A percentile compares a stretch with the other conserved stretches of the same genome.
Conservation (phyloP, 106 monocot genomes). For the Dactylorhiza incarnata region DNA sequence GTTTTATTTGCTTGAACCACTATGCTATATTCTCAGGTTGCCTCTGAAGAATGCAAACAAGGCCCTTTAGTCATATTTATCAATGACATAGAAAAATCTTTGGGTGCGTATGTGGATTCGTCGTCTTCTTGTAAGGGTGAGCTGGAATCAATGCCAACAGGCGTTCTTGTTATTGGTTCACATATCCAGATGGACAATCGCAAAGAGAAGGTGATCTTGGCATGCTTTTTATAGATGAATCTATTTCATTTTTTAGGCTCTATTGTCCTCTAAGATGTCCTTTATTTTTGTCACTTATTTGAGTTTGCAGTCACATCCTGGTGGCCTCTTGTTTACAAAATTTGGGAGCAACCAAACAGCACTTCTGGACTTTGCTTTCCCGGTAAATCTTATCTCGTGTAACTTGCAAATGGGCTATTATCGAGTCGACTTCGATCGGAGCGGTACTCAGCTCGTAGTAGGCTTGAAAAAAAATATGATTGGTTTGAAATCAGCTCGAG, state of each 20-base stretch:
- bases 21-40: constrained; percentile 42
- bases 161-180: constrained; percentile 82
- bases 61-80: constrained; percentile 80
- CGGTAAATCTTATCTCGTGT: constrained; percentile 32
- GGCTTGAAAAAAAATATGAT: too few species aligned
- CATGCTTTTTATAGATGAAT: neutral
- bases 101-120: constrained; percentile 52
- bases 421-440: too few species aligned
- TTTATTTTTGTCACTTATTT: constrained; percentile 2
- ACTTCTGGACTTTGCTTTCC: constrained; percentile 88
- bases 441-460: too few species aligned
- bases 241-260: neutral
- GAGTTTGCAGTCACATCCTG: constrained; percentile 91
- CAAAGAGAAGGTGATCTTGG: constrained; percentile 72
- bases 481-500: too few species aligned
- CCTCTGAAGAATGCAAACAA: constrained; percentile 65
- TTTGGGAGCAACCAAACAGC: constrained; percentile 96
- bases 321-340: constrained; percentile 96
- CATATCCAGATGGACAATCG: constrained; percentile 82
- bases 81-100: constrained; percentile 88
- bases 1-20: constrained; percentile 1
- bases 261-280: neutral
- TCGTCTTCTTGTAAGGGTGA: constrained; percentile 57
- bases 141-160: constrained; percentile 70
- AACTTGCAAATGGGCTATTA: neutral